These are phyloP conservation scores for Xylariaceae sp. DNA, from an alignment of 2,329 filamentous ascomycete species.

Conservation along the genomic window DNA sequence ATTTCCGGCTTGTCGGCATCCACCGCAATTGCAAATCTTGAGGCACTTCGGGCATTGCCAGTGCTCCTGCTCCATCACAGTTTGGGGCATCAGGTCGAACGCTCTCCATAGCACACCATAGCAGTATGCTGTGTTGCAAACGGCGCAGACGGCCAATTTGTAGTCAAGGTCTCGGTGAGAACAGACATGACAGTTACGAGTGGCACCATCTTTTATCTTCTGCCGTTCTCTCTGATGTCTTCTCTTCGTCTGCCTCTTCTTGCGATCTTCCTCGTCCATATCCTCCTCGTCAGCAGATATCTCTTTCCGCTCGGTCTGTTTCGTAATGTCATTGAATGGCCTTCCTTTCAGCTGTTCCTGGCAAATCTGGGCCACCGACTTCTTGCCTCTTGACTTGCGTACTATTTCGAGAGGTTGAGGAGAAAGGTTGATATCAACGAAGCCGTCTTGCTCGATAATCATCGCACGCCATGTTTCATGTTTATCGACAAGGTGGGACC, in stretches of 20 bases:
- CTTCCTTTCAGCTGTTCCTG: conserved; percentile 77
- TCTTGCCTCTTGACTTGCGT: conserved; percentile 61
- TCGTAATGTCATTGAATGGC: conserved; percentile 77
- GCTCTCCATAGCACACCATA: conserved; percentile 90
- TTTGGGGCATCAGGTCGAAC: conserved; percentile 83
- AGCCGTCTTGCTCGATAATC: conserved; percentile 68
- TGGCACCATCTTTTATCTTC: conserved; percentile 47
- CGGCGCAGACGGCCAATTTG: conserved; percentile 77
- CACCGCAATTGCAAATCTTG: conserved; percentile 79
- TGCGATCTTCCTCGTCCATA: conserved; percentile 54
- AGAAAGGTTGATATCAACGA: conserved; percentile 58
- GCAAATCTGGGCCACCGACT: conserved; percentile 85
- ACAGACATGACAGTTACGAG: conserved; percentile 74
- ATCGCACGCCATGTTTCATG: conserved; percentile 80
- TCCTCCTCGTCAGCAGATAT: conserved; percentile 46
- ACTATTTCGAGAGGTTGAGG: conserved; percentile 68
- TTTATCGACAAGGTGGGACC: conserved; percentile 68
- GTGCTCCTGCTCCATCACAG: conserved; percentile 69
- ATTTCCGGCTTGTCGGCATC: conserved; percentile 62
- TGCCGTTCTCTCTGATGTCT: conserved; percentile 32
- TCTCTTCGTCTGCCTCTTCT: conserved; percentile 61
- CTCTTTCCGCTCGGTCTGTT: conserved; percentile 40
- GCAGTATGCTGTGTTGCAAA: conserved; percentile 75
- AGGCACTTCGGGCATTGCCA: conserved; percentile 90
- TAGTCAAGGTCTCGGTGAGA: conserved; percentile 73